Evolutionary conservation across 169 alveolate species (phyloP), one percentile per base, ranked within the genome.

Genomic region (Plasmodium inui): DNA sequence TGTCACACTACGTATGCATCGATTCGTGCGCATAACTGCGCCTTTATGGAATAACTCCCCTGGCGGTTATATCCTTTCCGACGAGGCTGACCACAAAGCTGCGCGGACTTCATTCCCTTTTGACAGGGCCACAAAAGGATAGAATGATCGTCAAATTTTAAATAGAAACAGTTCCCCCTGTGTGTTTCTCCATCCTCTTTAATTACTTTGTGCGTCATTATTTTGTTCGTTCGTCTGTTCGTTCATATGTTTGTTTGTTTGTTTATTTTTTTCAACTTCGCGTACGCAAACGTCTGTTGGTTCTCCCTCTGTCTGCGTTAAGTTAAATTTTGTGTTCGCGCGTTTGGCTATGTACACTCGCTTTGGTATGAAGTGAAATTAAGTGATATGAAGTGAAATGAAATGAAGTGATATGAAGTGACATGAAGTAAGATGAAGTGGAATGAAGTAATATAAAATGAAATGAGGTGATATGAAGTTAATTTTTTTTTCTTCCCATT

Each of bases 191-290:
- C 74, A 61, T 61, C 26, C 32, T 3, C 32, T 19, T 61, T 19
- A n/a, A 61, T 61, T 61, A 10, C 22, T 14, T 19, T 78, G 8
- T 78, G 71, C 37, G 32, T 46, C 53, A 17, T 34, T 14, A 34
- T 78, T 37, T 78, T 37, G 26, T 5, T 39, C 22, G 19, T 39
- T 14, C 71, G 9, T 39, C 7, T 6, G 71, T 19, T 39, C 22
- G 9, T 39, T 39, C 17, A 4, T 28, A 17, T 39, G 12, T 17
- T 37, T 41, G 41, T 78, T 39, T 12, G 7, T 19, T 12, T 78
- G 17, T 46, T 61, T 78, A 39, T 37, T 78, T 78, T 78, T 37
- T 78, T 78, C 53, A 78, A 78, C 53, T 28, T 78, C 30, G 22
- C 28, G 84, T 78, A 78, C 32, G 41, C 83, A 28, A 78, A 28